phyloP scores from a whole-genome alignment of 2,329 filamentous ascomycete species.

The Cladobotryum mycophilum region DNA sequence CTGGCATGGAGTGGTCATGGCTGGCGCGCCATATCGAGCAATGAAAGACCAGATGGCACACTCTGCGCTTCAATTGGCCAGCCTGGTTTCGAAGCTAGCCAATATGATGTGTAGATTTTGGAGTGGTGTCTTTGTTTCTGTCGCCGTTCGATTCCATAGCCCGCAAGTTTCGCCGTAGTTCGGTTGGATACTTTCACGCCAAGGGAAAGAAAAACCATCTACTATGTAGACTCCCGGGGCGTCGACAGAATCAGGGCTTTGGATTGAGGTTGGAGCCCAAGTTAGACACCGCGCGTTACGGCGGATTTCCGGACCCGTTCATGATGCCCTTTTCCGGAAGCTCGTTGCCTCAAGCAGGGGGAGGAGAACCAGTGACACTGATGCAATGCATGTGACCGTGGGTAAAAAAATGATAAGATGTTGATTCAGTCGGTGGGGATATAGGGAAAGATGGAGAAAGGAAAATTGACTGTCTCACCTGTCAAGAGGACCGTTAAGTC shows the following conservation, averaged over 20 bases:
- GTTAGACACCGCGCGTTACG: neutral
- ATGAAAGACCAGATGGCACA: conserved; percentile 37
- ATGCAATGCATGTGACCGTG: conserved; percentile 34
- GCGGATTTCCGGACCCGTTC: neutral
- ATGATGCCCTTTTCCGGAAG: conserved; percentile 1
- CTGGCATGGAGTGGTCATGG: conserved; percentile 23
- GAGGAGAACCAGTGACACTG: conserved; percentile 40
- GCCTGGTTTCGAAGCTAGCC: conserved; percentile 14
- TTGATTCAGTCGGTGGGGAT: conserved; percentile 18
- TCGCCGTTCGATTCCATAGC: no score
- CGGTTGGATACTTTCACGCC: neutral
- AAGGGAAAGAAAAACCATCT: neutral
- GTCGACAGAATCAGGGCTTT: neutral
- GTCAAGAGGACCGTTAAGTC: conserved; percentile 73
- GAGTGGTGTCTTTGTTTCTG: neutral
- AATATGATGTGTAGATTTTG: conserved; percentile 7
- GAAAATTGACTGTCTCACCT: conserved; percentile 58
- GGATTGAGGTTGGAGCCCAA: conserved; percentile 1
- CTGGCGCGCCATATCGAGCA: conserved; percentile 37
- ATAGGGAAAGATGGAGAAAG: neutral
- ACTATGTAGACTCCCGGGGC: conserved; percentile 11
- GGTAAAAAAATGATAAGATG: neutral
- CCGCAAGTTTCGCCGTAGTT: no score
- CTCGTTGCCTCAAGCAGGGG: conserved; percentile 26
- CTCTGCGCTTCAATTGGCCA: conserved; percentile 36